Base-by-base conservation (phyloP, 768 basidiomycete genomes). In the Termitomyces sp. region DNA sequence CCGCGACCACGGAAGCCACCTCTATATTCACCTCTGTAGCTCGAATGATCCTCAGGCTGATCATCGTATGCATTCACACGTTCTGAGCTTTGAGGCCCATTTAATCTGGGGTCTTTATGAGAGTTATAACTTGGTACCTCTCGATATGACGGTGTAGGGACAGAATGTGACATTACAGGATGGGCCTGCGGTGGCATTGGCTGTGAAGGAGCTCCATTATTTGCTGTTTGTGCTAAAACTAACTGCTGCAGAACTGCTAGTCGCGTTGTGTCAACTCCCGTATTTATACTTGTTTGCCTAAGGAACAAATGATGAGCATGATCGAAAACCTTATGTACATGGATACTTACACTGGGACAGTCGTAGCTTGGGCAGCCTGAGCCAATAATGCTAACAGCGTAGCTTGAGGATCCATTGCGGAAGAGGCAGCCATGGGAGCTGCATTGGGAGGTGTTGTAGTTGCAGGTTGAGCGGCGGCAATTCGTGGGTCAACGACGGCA, bases 211-310 rank as follows among this genome's bases (percentile, higher is more conserved):
- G 60, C 59, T 60, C 61, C 67, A 63, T 68, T 75, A 62, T 64
- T 69, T 41, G 85, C 81, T 63, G 81, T 80, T 64, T 84, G 82
- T 53, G 88, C 78, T 67, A 92, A 78, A 66, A 87, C 78, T 67
- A 92, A 78, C 67, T 90, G 89, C 66, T 91, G 89, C 64, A 94
- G 74, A 62, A 89, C 74, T 48, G 86, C 84, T 54, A 92, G 73
- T 67, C 87, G 87, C 59, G 76, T 71, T 51, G 79, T 70, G 60
- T 82, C 80, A 63, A 70, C 59, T n/a, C 66, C 63, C 6, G 70
- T 81, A 65, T 83, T 87, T 84, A 82, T 65, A 59, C 68, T 66
- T 82, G 73, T 82, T 86, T 87, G 86, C 74, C 85, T 86, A 62
- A 11, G 28, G 28, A 51, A 9, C 15, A 35, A 45, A 6, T 11